Evolutionary conservation across 768 basidiomycete genomes (phyloP).

Genomic region (Amanita subjunquillea): DNA sequence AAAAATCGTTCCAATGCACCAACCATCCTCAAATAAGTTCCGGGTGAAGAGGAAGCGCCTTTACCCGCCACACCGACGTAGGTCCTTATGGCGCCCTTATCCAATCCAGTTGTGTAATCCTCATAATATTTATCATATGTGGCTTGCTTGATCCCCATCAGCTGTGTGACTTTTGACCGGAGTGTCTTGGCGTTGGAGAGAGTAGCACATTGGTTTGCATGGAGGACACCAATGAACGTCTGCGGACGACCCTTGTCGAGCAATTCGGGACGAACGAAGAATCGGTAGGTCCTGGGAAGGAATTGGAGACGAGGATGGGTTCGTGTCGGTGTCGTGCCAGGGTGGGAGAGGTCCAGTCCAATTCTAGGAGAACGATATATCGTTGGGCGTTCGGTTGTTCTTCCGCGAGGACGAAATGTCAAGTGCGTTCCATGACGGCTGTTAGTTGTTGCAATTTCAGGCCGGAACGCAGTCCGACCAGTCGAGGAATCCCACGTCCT

Average conservation of each 20-base stretch:
- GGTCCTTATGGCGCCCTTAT: constrained; percentile 18
- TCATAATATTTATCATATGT: constrained; percentile 35
- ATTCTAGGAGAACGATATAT: constrained; percentile 65
- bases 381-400: constrained; percentile 9
- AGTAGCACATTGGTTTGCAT: constrained; percentile 5
- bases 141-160: constrained; percentile 31
- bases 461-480: constrained; percentile 47
- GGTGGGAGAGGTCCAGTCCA: constrained; percentile 67
- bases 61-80: constrained; percentile 42
- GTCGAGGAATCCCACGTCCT: constrained; percentile 31
- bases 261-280: constrained; percentile 47
- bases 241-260: constrained; percentile 63
- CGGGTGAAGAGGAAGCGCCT: constrained; percentile 34
- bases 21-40: constrained; percentile 33
- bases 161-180: constrained; percentile 18
- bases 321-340: constrained; percentile 32
- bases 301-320: constrained; percentile 48
- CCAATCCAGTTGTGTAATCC: constrained; percentile 28
- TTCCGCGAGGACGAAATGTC: constrained; percentile 3
- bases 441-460: neutral
- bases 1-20: constrained; percentile 21
- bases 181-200: constrained; percentile 8
- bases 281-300: constrained; percentile 53
- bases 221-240: constrained; percentile 55
- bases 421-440: neutral